These are phyloP conservation scores for Chamaecrista fasciculata DNA, from an alignment of 306 rosid genomes.

Conservation along the genomic window DNA sequence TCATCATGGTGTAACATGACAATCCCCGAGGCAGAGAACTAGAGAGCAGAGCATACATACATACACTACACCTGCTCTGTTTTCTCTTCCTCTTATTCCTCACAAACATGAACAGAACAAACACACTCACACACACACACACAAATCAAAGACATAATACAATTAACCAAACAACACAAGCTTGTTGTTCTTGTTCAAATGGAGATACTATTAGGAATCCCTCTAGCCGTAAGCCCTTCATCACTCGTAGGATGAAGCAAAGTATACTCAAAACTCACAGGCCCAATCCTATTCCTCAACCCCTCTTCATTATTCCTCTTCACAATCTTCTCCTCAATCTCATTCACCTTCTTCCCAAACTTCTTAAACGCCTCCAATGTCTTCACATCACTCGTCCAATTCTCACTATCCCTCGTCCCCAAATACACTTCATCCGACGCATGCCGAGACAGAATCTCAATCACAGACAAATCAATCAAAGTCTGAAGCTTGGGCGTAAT, in stretches of 20 bases:
- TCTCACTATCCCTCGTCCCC: constrained; percentile 40
- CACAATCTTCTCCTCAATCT: constrained; percentile 22
- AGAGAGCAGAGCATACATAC: no score
- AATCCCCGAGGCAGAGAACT: no score
- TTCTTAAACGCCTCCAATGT: constrained; percentile 34
- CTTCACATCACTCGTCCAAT: constrained; percentile 36
- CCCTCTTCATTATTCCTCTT: constrained; percentile 25
- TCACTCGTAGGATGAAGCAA: constrained; percentile 61
- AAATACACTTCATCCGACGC: constrained; percentile 60
- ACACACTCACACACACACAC: no score
- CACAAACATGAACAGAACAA: no score
- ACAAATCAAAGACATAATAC: no score
- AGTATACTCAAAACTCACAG: constrained; percentile 60
- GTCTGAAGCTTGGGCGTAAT: constrained; percentile 60
- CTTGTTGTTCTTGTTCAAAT: constrained; percentile 33
- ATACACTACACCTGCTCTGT: no score
- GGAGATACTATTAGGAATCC: constrained; percentile 80
- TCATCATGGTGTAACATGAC: no score
- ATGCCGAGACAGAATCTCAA: constrained; percentile 69
- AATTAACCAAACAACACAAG: no score
- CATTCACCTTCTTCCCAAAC: constrained; percentile 34
- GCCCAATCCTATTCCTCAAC: constrained; percentile 51
- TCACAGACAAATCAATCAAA: constrained; percentile 54
- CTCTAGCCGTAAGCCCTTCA: constrained; percentile 67
- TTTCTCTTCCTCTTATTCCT: no score